A percentile compares a stretch with the other conserved stretches of the same genome.
These are phyloP conservation scores for Cyclaneusma minus DNA, from an alignment of 2,329 filamentous ascomycete genomes.

Conservation along the genomic window DNA sequence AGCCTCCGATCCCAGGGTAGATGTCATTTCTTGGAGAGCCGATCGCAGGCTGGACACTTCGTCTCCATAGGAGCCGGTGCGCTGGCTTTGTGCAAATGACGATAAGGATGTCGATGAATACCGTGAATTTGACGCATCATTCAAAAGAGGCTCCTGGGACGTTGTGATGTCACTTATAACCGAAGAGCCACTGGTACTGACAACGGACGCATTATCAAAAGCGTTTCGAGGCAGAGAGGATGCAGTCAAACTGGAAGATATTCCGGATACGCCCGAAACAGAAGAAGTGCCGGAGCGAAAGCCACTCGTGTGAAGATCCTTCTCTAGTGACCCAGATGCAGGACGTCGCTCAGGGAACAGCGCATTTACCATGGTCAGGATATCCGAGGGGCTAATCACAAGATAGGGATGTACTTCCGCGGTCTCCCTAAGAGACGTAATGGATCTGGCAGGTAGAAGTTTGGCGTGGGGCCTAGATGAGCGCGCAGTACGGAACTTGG, in stretches of 20 bases:
- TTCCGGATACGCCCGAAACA: conserved; percentile 50
- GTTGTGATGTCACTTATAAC: conserved; percentile 55
- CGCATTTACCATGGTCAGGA: conserved; percentile 66
- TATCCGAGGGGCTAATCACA: conserved; percentile 64
- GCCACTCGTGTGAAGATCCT: conserved; percentile 38
- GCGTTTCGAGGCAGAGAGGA: conserved; percentile 30
- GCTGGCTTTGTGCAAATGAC: conserved; percentile 28
- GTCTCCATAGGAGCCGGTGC: conserved; percentile 39
- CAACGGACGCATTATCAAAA: conserved; percentile 52
- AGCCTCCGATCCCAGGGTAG: conserved; percentile 46
- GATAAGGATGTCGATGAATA: conserved; percentile 31
- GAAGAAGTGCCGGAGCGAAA: conserved; percentile 52
- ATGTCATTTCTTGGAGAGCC: conserved; percentile 56
- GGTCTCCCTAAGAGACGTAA: conserved; percentile 61
- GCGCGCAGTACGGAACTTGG: conserved; percentile 34
- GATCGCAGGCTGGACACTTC: conserved; percentile 49
- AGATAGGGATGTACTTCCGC: conserved; percentile 66
- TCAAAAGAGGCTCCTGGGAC: conserved; percentile 46
- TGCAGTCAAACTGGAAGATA: conserved; percentile 53
- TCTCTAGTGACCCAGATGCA: conserved; percentile 32
- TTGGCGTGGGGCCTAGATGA: conserved; percentile 33
- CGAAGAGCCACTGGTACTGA: conserved; percentile 60
- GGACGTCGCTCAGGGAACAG: conserved; percentile 65
- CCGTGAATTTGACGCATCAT: conserved; percentile 38
- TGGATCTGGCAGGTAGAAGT: conserved; percentile 54